Evolutionary conservation across 1,139 yeast species (phyloP).

Genomic region (Suhomyces wounanorum): DNA sequence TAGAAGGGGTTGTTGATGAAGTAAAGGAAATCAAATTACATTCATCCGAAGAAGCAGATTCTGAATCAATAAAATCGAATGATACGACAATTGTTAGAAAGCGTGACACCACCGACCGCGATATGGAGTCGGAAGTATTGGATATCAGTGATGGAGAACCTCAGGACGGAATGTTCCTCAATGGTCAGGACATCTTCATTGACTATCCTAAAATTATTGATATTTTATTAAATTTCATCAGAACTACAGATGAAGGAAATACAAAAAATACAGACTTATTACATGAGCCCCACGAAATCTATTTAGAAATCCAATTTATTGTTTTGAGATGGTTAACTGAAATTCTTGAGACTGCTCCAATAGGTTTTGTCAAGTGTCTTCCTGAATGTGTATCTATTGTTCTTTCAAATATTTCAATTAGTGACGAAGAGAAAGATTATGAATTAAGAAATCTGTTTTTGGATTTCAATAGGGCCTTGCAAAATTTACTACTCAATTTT

Average conservation of each 20-base stretch:
- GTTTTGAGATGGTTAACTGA: constrained; percentile 84
- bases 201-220: constrained; percentile 82
- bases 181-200: constrained; percentile 84
- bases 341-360: constrained; percentile 72
- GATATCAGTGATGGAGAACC: constrained; percentile 7
- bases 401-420: constrained; percentile 39
- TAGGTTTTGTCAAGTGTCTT: constrained; percentile 65
- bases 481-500: constrained; percentile 35
- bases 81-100: constrained; percentile 28
- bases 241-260: constrained; percentile 38
- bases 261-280: constrained; percentile 30
- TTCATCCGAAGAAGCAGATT: constrained; percentile 14
- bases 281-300: constrained; percentile 47
- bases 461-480: constrained; percentile 38
- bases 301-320: constrained; percentile 76
- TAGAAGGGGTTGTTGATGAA: constrained; percentile 10
- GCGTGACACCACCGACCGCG: constrained; percentile 4
- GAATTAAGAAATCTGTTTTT: constrained; percentile 43
- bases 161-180: constrained; percentile 60
- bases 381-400: constrained; percentile 46
- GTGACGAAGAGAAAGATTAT: constrained; percentile 42
- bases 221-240: constrained; percentile 75
- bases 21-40: constrained; percentile 11
- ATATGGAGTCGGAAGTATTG: constrained; percentile 33
- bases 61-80: constrained; percentile 28